These are phyloP conservation scores for Zygosaccharomyces sapae DNA, from an alignment of 1,139 yeast species.

Conservation along the genomic window DNA sequence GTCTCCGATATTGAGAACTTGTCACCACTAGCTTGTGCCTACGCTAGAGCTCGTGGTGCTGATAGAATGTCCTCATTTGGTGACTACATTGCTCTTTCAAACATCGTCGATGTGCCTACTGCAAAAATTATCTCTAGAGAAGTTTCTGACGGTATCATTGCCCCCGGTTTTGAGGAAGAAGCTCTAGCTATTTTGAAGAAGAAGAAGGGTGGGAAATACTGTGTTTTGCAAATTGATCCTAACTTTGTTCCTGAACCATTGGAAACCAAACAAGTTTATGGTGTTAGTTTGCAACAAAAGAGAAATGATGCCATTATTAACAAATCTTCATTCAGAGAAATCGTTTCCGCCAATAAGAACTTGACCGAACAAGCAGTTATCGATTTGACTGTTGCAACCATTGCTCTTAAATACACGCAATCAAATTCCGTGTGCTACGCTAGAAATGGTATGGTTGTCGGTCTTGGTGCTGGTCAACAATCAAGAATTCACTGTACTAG, in stretches of 20 bases:
- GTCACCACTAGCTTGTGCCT: constrained; percentile 95
- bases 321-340: constrained; percentile 82
- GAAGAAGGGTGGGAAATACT: constrained; percentile 96
- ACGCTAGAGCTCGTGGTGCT: constrained; percentile 99
- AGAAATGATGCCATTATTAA: constrained; percentile 96
- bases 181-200: constrained; percentile 83
- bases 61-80: constrained; percentile 99
- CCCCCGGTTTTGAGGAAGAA: constrained; percentile 92
- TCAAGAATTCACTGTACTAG: constrained; percentile 98
- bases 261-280: constrained; percentile 94
- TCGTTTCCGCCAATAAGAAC: constrained; percentile 79
- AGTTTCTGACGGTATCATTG: constrained; percentile 97
- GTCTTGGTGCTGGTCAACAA: constrained; percentile 99
- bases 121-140: constrained; percentile 96
- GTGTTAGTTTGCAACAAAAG: constrained; percentile 91
- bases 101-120: constrained; percentile 92
- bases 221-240: constrained; percentile 94
- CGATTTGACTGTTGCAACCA: constrained; percentile 94
- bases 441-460: constrained; percentile 97
- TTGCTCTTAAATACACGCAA: constrained; percentile 95
- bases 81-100: constrained; percentile 94
- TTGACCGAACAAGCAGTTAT: constrained; percentile 88
- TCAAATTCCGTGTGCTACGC: constrained; percentile 98
- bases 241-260: constrained; percentile 74
- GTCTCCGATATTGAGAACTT: constrained; percentile 91